Conservation (phyloP, 1,284 basidiomycete species). For the Irpex lacteus region DNA sequence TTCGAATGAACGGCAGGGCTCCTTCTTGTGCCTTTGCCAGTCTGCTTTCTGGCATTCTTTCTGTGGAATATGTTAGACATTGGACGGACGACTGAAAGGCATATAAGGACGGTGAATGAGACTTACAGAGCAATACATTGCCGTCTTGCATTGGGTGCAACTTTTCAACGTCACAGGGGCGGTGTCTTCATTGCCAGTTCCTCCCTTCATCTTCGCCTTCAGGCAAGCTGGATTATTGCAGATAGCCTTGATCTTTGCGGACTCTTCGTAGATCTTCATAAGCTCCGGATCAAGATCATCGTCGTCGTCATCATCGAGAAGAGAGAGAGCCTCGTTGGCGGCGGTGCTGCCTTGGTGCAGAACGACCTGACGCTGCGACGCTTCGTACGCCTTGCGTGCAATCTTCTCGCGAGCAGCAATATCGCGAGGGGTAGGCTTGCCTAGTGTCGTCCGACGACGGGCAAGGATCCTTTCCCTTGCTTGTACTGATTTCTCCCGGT, state of each 20-base stretch:
- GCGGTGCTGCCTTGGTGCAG: neutral
- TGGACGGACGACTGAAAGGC: neutral
- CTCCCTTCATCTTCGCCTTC: constrained; percentile 13
- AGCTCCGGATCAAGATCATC: constrained; percentile 12
- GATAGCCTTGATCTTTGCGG: constrained; percentile 6
- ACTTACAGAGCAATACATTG: constrained; percentile 24
- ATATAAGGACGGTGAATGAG: neutral
- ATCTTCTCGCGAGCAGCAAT: constrained; percentile 1
- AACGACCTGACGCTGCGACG: neutral
- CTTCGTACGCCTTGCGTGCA: neutral
- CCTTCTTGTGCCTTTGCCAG: constrained; percentile 24
- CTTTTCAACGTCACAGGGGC: constrained; percentile 11
- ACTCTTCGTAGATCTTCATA: constrained; percentile 7
- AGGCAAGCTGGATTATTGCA: constrained; percentile 22
- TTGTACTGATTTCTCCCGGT: neutral
- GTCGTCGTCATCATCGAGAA: constrained; percentile 7
- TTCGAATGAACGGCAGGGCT: constrained; percentile 21
- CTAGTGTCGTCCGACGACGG: neutral
- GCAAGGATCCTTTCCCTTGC: neutral
- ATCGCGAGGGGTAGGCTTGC: neutral
- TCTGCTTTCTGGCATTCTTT: constrained; percentile 19
- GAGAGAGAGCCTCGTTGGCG: neutral
- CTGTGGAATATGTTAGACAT: constrained; percentile 1
- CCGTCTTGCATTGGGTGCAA: constrained; percentile 19
- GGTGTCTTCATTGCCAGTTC: neutral